Evolutionary conservation across 495 filamentous ascomycete species (phyloP), one percentile per base, ranked within the genome.

Genomic region (Cryomyces antarcticus): DNA sequence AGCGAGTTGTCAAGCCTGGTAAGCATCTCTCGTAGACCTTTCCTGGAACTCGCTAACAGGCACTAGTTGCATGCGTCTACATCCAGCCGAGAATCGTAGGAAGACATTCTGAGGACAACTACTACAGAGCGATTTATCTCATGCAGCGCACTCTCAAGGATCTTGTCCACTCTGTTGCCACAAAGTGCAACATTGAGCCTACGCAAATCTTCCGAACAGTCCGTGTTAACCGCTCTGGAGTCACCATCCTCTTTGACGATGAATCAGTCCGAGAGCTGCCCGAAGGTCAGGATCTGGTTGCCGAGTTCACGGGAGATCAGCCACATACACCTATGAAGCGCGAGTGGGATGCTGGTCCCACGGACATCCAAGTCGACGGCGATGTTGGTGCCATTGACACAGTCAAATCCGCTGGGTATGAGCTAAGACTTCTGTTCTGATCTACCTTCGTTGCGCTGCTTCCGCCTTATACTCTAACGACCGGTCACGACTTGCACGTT

Each of bases 201-300:
- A 57, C 62, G 2, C 70, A 68, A 30, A 72, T 96, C 35, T 57
- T 73, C 9, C 75, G 80, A 29, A 75, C 78, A 1, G 57, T 93
- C 24, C 82, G 69, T 31, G 63, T 87, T 44, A 78, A 80, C 27
- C 60, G 70, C 24, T 71, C 72, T 44, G 84, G 86, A 0, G 57
- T 95, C 4, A 72, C 80, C 49, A 77, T 97, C 38, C 75, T 87
- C 56, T 68, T 96, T 42, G 89, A 97, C 56, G 82, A 97, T 47
- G 85, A 94, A 39, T 76, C 89, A 29, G 75, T 97, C 13, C 71
- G 71, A n/a, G 79, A 86, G 56, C 66, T 96, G 11, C 68, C 76
- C 0, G 89, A 97, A 61, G 85, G 87, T 6, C 83, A 95, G 53
- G 88, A 94, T 52, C 87, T 97, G 77, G 68, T 70, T 30, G 71